phyloP scores from a whole-genome alignment of 495 filamentous ascomycete genomes.

The Tuber microsphaerosporum region DNA sequence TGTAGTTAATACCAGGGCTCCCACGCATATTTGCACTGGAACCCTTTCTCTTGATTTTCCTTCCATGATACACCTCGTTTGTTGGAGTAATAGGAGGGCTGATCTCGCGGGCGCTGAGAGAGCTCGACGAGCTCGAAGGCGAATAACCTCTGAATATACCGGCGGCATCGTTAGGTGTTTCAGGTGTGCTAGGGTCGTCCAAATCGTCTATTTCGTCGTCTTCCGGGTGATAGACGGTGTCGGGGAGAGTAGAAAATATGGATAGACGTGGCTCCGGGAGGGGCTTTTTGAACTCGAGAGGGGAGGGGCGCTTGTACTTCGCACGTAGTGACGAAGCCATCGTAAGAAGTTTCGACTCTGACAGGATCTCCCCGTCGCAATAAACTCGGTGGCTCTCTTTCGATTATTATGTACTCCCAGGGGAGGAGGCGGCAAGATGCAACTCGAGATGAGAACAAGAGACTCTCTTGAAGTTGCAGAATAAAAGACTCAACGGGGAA shows the following conservation, averaged over 20 bases:
- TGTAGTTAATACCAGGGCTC: conserved; percentile 3
- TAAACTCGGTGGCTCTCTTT: neutral
- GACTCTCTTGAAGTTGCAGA: neutral
- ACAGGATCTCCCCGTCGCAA: neutral
- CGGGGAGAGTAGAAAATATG: conserved; percentile 16
- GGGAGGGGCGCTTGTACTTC: conserved; percentile 19
- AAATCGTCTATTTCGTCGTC: conserved; percentile 25
- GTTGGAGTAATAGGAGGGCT: conserved; percentile 5
- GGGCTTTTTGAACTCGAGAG: conserved; percentile 15
- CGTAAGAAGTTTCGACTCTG: neutral
- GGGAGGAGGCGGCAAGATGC: neutral
- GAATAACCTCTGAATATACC: conserved; percentile 7
- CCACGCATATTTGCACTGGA: conserved; percentile 5
- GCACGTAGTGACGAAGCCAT: conserved; percentile 3
- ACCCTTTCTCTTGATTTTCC: conserved; percentile 3
- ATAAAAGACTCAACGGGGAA: conserved; percentile 1
- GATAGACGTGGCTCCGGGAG: conserved; percentile 17
- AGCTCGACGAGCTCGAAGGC: neutral
- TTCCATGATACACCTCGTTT: conserved; percentile 8
- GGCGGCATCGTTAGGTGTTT: conserved; percentile 4
- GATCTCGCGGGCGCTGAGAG: conserved; percentile 10
- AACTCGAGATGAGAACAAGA: neutral
- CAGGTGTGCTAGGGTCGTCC: conserved; percentile 3
- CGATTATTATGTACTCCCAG: neutral
- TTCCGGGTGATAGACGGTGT: conserved; percentile 31